Evolutionary conservation across 2,329 filamentous ascomycete genomes (phyloP).

Genomic region (Neonectria neomacrospora): DNA sequence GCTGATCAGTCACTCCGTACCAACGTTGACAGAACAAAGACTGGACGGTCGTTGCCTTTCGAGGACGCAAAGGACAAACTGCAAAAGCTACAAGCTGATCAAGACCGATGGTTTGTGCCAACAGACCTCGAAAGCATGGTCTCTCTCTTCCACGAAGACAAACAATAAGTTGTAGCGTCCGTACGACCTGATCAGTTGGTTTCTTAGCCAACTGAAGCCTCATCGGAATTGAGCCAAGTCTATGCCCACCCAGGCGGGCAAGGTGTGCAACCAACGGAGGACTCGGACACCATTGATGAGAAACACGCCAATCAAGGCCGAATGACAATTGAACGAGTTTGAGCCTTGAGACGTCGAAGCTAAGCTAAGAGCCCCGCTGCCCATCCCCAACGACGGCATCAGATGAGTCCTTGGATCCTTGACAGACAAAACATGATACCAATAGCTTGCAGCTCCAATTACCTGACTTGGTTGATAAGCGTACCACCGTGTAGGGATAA

Average conservation of each 20-base stretch:
- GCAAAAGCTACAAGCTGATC: not conserved
- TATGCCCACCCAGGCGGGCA: not conserved
- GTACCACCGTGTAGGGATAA: not conserved
- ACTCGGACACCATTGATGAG: no score
- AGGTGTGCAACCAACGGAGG: no score
- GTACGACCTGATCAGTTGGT: not conserved
- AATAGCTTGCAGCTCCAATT: not conserved
- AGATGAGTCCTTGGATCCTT: not conserved
- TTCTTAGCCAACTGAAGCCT: not conserved
- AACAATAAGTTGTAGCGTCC: not conserved
- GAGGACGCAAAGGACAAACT: not conserved
- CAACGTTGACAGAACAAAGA: not conserved
- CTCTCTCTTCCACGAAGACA: no score
- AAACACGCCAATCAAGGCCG: no score
- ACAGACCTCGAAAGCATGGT: no score
- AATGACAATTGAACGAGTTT: no score
- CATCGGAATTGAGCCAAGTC: not conserved
- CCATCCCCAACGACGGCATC: not conserved
- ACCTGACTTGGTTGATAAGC: not conserved
- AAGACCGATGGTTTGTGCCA: no score
- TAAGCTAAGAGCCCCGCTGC: no score
- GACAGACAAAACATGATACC: not conserved
- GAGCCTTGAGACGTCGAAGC: no score
- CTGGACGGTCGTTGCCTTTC: not conserved
- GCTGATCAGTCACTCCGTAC: not conserved